Base-by-base conservation (phyloP, 2,329 filamentous ascomycete genomes). In the Microdochium paspali region DNA sequence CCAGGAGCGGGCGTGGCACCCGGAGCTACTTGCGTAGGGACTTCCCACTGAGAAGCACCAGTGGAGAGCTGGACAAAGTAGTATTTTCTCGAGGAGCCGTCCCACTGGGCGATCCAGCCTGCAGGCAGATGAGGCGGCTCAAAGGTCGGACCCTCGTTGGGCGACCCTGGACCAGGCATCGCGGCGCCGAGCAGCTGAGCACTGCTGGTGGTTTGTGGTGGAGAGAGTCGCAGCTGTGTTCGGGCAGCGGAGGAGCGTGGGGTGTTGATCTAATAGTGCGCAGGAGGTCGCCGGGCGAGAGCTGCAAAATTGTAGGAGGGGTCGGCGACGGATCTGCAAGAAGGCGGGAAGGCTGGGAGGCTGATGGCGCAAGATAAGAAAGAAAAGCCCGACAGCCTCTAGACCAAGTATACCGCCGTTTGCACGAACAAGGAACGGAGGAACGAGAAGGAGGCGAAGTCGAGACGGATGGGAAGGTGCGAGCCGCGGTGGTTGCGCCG, bases 11-110 rank as follows among this genome's bases (percentile, higher is more conserved):
- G 82, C 31, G 77, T 82, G 58, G 70, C 79, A 51, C 80, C 79
- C 21, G 78, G 80, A 7, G 77, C 82, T 45, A 82, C 73, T 49
- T 79, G 71, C 13, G 79, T 86, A 26, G 84, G 84, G 26, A 77
- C 74, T n/a, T 87, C 83, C 84, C 84, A 87, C 65, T 87, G 83
- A 52, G 83, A 85, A 31, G 79, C 72, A 44, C 84, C 84, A 7
- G 83, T 87, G 46, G 80, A 82, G 47, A 87, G 76, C 64, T 87
- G 82, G 45, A 87, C 84, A 61, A 79, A 85, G 64, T 85, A 85
- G 62, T 84, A 85, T 62, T 83, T 83, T 62, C 71, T 76, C 62
- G 73, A 79, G 48, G 71, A 61, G 52, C 74, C 76, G 59, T 85
- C 81, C 81, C 81, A 85, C 66, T 85, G 81, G 49, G 80, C 79